These are phyloP conservation scores for Hydnum rufescens DNA, from an alignment of 768 basidiomycete genomes.

Conservation along the genomic window DNA sequence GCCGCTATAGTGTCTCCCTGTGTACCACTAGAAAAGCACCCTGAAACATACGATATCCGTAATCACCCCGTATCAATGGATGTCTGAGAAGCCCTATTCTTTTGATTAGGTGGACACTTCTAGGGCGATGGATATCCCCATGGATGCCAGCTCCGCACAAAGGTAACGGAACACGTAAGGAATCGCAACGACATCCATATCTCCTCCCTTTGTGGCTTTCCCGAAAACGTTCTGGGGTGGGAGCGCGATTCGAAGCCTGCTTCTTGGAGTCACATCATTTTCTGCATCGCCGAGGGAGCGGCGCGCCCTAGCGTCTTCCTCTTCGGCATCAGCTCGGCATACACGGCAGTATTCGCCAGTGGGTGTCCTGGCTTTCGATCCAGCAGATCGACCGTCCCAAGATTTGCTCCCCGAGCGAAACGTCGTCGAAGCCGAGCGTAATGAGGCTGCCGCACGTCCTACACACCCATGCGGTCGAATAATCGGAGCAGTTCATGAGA, in stretches of 20 bases:
- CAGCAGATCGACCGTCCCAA: constrained; percentile 30
- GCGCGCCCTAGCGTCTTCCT: constrained; percentile 40
- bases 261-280: constrained; percentile 27
- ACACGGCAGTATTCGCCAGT: constrained; percentile 89
- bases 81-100: no score
- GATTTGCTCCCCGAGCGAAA: constrained; percentile 37
- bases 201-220: constrained; percentile 40
- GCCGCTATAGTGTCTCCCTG: no score
- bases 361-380: constrained; percentile 41
- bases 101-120: no score
- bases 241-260: constrained; percentile 43
- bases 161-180: constrained; percentile 91
- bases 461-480: constrained; percentile 98
- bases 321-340: constrained; percentile 57
- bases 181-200: constrained; percentile 87
- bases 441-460: constrained; percentile 89
- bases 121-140: constrained; percentile 87
- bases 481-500: constrained; percentile 99
- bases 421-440: constrained; percentile 88
- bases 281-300: constrained; percentile 22
- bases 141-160: constrained; percentile 91
- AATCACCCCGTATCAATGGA: no score
- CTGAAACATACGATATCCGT: no score
- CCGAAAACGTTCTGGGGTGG: constrained; percentile 47
- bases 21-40: no score